Base-by-base conservation (phyloP, 23 red algal species). In the Gracilaria caudata region DNA sequence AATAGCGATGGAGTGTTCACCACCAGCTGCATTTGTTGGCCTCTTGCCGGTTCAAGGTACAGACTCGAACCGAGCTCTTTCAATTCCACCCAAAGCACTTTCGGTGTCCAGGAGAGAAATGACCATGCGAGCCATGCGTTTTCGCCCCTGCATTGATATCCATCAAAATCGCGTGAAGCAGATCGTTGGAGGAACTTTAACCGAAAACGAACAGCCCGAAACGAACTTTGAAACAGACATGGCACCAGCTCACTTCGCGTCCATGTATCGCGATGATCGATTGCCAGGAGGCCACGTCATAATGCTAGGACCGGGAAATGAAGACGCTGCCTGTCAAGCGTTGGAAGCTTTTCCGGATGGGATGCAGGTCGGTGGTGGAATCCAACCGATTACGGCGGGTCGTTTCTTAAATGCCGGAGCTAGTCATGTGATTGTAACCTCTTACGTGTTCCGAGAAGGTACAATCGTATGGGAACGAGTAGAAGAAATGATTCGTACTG, bases 131-230 rank as follows among this genome's bases (percentile, higher is more conserved):
- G 39, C 55, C 0, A 79, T 79, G 84, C 91, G 96, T 57, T 98
- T 98, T 68, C 92, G 96, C 41, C 96, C 96, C 24, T 98, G 96
- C 88, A 98, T 98, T 43, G 96, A 98, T 74, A 74, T 98, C 44
- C 96, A 98, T 57, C 75, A 84, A 46, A 92, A 88, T 54, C 70
- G 78, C 1, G 96, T 98, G 6, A 98, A 98, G 88, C 96, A 98
- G 43, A 94, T 98, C 23, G 96, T 98, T 24, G 96, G 96, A 43
- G 76, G 86, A 40, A 90, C 96, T 3, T 83, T 98, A 38, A 87
- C 79, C 0, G 81, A 90, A 29, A 54, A 59, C 25, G 78, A 65
- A 36, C 29, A 11, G 25, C 83, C 73, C 4, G 29, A 71, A 23
- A 92, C 88, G 13, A 98, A 98, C 83, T 98, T 98, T 89, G 92